phyloP scores from a whole-genome alignment of 805 yeast genomes.

The Zygosaccharomyces bisporus region DNA sequence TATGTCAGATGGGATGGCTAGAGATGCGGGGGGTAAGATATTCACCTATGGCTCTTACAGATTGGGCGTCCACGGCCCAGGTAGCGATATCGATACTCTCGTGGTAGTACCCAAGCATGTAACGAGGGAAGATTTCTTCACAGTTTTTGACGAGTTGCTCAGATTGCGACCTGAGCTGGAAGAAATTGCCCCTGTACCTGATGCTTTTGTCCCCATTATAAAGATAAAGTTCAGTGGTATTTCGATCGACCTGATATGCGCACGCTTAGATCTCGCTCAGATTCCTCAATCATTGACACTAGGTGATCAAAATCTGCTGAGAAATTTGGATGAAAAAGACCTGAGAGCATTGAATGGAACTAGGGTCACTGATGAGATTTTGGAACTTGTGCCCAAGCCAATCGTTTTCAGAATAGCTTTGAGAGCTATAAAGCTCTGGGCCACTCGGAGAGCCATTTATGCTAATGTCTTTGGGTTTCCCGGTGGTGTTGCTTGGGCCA shows the following conservation, averaged over 20 bases:
- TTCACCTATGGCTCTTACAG: conserved; percentile 94
- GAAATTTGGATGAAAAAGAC: conserved; percentile 89
- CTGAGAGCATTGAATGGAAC: conserved; percentile 91
- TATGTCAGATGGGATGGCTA: conserved; percentile 97
- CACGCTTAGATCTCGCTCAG: conserved; percentile 76
- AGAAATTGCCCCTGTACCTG: conserved; percentile 91
- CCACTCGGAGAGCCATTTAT: conserved; percentile 88
- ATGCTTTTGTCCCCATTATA: conserved; percentile 96
- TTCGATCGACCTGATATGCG: conserved; percentile 88
- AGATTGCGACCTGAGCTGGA: conserved; percentile 76
- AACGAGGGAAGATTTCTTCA: conserved; percentile 82
- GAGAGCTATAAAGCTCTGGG: conserved; percentile 94
- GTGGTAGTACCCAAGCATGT: conserved; percentile 98
- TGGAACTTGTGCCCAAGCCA: conserved; percentile 86
- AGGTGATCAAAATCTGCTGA: conserved; percentile 77
- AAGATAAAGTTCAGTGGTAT: conserved; percentile 85
- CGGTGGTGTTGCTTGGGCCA: conserved; percentile 99
- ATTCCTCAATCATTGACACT: conserved; percentile 72
- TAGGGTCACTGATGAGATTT: conserved; percentile 92
- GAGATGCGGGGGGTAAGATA: conserved; percentile 96
- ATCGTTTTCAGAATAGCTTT: conserved; percentile 89
- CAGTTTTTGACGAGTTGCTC: conserved; percentile 67
- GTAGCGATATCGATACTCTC: conserved; percentile 93
- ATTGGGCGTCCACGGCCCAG: conserved; percentile 96
- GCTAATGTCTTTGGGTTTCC: conserved; percentile 97